These are phyloP conservation scores for Malassezia psittaci DNA, from an alignment of 1,284 basidiomycete species.

Conservation along the genomic window DNA sequence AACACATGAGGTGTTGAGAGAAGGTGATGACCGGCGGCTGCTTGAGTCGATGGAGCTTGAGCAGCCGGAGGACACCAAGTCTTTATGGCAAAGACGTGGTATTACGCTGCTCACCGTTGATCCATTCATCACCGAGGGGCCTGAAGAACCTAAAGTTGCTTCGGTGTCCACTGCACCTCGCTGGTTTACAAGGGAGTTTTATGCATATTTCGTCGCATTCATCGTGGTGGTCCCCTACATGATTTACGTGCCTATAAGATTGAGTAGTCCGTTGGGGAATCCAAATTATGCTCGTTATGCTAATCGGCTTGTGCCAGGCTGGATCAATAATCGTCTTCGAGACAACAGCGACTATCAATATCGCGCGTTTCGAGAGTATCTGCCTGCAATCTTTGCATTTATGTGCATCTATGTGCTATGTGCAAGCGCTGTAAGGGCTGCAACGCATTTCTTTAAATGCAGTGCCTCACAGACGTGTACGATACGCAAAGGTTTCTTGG, in stretches of 20 bases:
- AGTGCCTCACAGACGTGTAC: neutral
- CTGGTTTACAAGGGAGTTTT: conserved; percentile 77
- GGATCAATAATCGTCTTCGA: conserved; percentile 50
- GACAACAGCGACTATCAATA: conserved; percentile 51
- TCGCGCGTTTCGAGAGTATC: conserved; percentile 46
- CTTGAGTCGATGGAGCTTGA: neutral
- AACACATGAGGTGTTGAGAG: neutral
- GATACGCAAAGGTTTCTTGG: conserved; percentile 47
- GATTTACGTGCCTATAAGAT: conserved; percentile 65
- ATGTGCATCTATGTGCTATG: conserved; percentile 33
- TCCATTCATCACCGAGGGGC: conserved; percentile 10
- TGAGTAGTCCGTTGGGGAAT: conserved; percentile 61
- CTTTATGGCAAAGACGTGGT: neutral
- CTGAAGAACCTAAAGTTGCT: neutral
- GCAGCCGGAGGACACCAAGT: neutral
- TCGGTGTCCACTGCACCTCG: conserved; percentile 42
- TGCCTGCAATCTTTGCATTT: conserved; percentile 38
- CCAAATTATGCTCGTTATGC: conserved; percentile 63
- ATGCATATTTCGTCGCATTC: conserved; percentile 62
- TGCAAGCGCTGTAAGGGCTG: conserved; percentile 31
- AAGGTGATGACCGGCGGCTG: neutral
- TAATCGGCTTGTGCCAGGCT: conserved; percentile 55
- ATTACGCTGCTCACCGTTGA: conserved; percentile 11
- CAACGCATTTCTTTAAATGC: neutral
- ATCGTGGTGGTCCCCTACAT: conserved; percentile 63